A percentile compares a stretch with the other conserved stretches of the same genome.
phyloP scores from a whole-genome alignment of 768 basidiomycete genomes.

The Mycena polygramma region DNA sequence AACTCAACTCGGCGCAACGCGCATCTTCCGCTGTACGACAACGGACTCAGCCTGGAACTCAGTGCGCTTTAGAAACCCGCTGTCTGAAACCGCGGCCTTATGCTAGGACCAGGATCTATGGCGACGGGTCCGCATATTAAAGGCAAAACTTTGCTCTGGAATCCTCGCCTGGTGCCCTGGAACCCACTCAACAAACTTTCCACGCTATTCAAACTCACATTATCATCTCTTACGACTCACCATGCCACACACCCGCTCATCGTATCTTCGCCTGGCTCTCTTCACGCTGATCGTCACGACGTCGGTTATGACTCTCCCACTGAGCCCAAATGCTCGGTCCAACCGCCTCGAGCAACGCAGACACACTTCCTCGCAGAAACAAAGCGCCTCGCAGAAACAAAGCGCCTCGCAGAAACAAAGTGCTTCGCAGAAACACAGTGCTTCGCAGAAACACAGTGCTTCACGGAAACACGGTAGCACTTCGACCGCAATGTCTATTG shows the following conservation, averaged over 20 bases:
- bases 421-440: too few relatives aligned
- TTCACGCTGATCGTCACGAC: background rate
- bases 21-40: too few relatives aligned
- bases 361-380: too few relatives aligned
- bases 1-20: too few relatives aligned
- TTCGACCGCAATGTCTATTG: too few relatives aligned
- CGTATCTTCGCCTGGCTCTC: background rate
- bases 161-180: conserved; percentile 12
- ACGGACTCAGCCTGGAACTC: too few relatives aligned
- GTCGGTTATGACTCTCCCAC: background rate
- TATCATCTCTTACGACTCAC: background rate
- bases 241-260: background rate
- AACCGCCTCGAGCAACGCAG: too few relatives aligned
- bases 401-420: too few relatives aligned
- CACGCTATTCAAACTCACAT: background rate
- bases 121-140: background rate
- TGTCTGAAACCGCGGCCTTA: too few relatives aligned
- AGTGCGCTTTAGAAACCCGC: too few relatives aligned
- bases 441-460: too few relatives aligned
- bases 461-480: background rate
- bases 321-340: background rate
- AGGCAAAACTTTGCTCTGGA: background rate
- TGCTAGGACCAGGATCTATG: background rate
- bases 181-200: background rate
- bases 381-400: too few relatives aligned